Percentiles rank a stretch among this genome's conserved stretches.
Conservation (phyloP, 2,329 filamentous ascomycete species). For the Polytolypa hystricis region DNA sequence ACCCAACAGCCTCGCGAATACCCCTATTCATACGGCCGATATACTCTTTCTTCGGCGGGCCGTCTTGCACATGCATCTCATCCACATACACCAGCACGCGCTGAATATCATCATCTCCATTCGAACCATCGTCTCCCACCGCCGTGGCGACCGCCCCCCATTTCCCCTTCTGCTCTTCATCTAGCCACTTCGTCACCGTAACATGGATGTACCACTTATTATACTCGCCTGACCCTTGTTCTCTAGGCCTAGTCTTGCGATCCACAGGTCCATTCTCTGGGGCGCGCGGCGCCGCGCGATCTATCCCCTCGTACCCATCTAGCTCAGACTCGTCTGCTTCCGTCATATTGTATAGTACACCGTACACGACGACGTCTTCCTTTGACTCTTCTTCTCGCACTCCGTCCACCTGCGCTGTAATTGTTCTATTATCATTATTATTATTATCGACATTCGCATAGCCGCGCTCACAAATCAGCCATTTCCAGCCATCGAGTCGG, state of each 20-base stretch:
- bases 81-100: slow-evolving; percentile 32
- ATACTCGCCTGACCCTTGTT: slow-evolving; percentile 25
- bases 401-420: slow-evolving; percentile 14
- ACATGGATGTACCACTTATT: slow-evolving; percentile 29
- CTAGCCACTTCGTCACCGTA: slow-evolving; percentile 22
- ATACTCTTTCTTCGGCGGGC: slow-evolving; percentile 28
- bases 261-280: slow-evolving; percentile 7
- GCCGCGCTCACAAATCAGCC: slow-evolving; percentile 31
- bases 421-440: background rate
- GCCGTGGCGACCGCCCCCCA: too few species aligned
- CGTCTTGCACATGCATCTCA: slow-evolving; percentile 25
- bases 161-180: slow-evolving; percentile 11
- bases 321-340: slow-evolving; percentile 24
- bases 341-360: slow-evolving; percentile 32
- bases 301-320: slow-evolving; percentile 30
- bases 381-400: slow-evolving; percentile 13
- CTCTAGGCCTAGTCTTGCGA: slow-evolving; percentile 16
- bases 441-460: slow-evolving; percentile 28
- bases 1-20: slow-evolving; percentile 26
- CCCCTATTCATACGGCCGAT: slow-evolving; percentile 33
- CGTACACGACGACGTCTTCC: slow-evolving; percentile 23
- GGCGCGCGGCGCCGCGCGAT: slow-evolving; percentile 12
- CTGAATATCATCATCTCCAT: slow-evolving; percentile 9
- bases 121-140: background rate
- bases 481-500: slow-evolving; percentile 27